phyloP scores from a whole-genome alignment of 2,329 filamentous ascomycete species.

The Aschersonia sp. region DNA sequence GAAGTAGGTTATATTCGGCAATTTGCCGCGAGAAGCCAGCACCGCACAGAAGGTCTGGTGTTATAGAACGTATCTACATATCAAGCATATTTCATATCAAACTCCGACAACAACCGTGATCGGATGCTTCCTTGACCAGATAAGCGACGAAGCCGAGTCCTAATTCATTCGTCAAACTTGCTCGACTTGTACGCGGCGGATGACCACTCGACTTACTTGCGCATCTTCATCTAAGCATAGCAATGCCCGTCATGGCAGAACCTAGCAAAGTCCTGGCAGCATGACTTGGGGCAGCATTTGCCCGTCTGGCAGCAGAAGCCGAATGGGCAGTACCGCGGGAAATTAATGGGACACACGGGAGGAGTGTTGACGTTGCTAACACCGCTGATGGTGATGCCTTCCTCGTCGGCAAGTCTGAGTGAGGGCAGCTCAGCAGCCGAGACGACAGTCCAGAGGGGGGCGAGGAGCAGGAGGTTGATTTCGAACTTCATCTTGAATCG shows the following conservation, averaged over 20 bases:
- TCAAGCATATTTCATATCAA: no score
- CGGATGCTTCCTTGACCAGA: no score
- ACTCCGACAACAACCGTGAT: no score
- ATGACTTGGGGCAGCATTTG: constrained; percentile 5
- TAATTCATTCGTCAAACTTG: no score
- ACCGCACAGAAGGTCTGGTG: no score
- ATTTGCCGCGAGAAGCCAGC: no score
- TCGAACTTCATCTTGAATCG: constrained; percentile 2
- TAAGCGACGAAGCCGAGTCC: no score
- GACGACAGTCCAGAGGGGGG: background rate
- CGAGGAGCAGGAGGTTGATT: constrained; percentile 2
- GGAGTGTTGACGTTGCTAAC: background rate
- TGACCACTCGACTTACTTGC: no score
- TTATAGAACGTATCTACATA: no score
- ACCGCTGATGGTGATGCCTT: constrained; percentile 1
- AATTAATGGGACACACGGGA: constrained; percentile 1
- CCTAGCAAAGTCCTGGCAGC: constrained; percentile 2
- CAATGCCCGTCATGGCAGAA: constrained; percentile 5
- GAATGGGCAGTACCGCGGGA: constrained; percentile 3
- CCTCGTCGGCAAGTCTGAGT: constrained; percentile 1
- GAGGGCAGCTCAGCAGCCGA: background rate
- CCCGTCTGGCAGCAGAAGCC: constrained; percentile 4
- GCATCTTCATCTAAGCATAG: constrained; percentile 1
- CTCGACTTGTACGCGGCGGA: no score
- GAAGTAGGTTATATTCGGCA: no score